Evolutionary conservation across 768 basidiomycete genomes (phyloP).

Genomic region (Daedaleopsis nitida): DNA sequence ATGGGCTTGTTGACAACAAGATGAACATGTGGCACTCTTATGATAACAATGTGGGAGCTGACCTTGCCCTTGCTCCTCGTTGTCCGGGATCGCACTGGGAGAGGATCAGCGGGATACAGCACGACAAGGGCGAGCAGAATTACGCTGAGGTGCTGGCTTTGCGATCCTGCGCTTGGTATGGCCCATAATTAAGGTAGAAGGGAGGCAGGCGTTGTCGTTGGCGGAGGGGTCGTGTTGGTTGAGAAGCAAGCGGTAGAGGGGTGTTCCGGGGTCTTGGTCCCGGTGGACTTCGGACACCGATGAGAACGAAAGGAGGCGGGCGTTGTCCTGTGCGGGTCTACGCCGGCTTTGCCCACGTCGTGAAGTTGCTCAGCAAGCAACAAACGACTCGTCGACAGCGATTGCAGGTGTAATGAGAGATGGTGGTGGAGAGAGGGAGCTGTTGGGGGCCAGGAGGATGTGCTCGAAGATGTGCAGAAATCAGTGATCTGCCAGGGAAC

Average conservation of each 20-base stretch:
- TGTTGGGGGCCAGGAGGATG: neutral
- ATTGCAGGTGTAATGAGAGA: neutral
- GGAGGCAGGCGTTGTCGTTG: conserved; percentile 20
- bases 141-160: conserved; percentile 41
- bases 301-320: conserved; percentile 4
- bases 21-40: conserved; percentile 13
- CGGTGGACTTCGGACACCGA: conserved; percentile 31
- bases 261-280: conserved; percentile 29
- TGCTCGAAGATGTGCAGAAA: conserved; percentile 8
- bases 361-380: neutral
- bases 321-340: neutral
- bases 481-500: conserved; percentile 16
- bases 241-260: conserved; percentile 37
- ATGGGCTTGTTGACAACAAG: conserved; percentile 9
- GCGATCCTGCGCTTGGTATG: conserved; percentile 42
- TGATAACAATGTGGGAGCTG: conserved; percentile 29
- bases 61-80: conserved; percentile 61
- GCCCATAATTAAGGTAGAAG: conserved; percentile 38
- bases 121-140: conserved; percentile 33
- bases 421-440: conserved; percentile 2
- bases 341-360: neutral
- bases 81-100: conserved; percentile 55
- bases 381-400: neutral
- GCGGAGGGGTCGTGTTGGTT: conserved; percentile 18
- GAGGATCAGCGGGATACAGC: conserved; percentile 22